These are phyloP conservation scores for Gossypium aridum DNA, from an alignment of 441 rosid species.

Conservation along the genomic window DNA sequence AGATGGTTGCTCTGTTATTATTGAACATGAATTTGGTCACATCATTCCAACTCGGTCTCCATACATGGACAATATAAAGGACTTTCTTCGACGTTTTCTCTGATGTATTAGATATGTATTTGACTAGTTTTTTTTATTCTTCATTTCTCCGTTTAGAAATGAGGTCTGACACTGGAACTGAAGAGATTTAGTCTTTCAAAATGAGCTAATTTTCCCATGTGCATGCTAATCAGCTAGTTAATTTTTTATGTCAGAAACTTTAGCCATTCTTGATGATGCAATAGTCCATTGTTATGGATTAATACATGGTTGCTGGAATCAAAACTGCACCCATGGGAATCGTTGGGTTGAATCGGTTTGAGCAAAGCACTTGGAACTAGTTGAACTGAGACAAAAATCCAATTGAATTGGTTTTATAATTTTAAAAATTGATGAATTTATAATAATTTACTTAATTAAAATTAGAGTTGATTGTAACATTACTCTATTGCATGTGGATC, in stretches of 20 bases:
- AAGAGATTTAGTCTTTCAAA: neutral
- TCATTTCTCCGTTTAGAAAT: neutral
- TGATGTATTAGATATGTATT: slow-evolving; percentile 15
- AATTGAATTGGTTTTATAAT: no score
- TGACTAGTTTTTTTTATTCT: neutral
- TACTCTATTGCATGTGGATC: no score
- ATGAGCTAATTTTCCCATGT: neutral
- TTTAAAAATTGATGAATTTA: no score
- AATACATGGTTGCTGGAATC: no score
- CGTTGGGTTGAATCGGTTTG: no score
- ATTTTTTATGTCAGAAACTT: neutral
- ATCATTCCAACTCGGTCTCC: slow-evolving; percentile 78
- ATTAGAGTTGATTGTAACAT: no score
- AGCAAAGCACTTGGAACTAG: no score
- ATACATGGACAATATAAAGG: slow-evolving; percentile 55
- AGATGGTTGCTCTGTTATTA: slow-evolving; percentile 41
- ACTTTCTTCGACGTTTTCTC: slow-evolving; percentile 57
- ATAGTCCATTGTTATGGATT: neutral
- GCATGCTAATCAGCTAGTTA: neutral
- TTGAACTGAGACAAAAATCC: no score
- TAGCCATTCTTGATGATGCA: neutral
- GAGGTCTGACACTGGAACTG: neutral
- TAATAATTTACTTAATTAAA: no score
- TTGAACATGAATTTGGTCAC: slow-evolving; percentile 84
- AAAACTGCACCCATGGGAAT: no score